Conservation (phyloP, 1,139 yeast genomes). For the Candida sojae region DNA sequence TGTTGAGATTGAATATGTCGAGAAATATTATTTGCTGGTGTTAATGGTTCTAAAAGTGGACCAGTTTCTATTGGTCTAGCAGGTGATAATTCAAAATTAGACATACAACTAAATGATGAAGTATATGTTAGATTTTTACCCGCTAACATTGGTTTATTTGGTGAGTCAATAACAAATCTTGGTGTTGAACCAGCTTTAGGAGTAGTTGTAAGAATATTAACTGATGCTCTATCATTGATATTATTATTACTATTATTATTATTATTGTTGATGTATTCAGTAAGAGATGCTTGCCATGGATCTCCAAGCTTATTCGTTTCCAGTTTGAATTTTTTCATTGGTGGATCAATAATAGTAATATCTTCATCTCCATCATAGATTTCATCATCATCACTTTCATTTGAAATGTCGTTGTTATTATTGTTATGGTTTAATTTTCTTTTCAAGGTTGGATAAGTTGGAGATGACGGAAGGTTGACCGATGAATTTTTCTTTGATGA, state of each 20-base stretch:
- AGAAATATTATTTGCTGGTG: slow-evolving; percentile 38
- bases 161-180: slow-evolving; percentile 35
- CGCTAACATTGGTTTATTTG: slow-evolving; percentile 42
- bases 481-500: slow-evolving; percentile 15
- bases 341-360: slow-evolving; percentile 15
- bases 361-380: slow-evolving; percentile 14
- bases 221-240: neutral
- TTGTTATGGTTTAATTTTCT: slow-evolving; percentile 4
- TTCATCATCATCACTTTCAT: slow-evolving; percentile 18
- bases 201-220: slow-evolving; percentile 8
- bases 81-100: slow-evolving; percentile 66
- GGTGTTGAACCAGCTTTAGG: slow-evolving; percentile 21
- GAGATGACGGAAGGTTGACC: slow-evolving; percentile 35
- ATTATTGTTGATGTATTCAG: slow-evolving; percentile 1
- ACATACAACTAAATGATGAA: slow-evolving; percentile 66
- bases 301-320: slow-evolving; percentile 3
- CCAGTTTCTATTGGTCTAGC: slow-evolving; percentile 59
- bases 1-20: slow-evolving; percentile 8
- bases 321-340: slow-evolving; percentile 16
- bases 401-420: slow-evolving; percentile 9
- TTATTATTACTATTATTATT: neutral
- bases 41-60: slow-evolving; percentile 60
- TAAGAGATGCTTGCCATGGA: slow-evolving; percentile 8
- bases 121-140: slow-evolving; percentile 48
- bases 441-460: slow-evolving; percentile 19